phyloP scores from a whole-genome alignment of 306 rosid genomes.

The Acacia confusa region DNA sequence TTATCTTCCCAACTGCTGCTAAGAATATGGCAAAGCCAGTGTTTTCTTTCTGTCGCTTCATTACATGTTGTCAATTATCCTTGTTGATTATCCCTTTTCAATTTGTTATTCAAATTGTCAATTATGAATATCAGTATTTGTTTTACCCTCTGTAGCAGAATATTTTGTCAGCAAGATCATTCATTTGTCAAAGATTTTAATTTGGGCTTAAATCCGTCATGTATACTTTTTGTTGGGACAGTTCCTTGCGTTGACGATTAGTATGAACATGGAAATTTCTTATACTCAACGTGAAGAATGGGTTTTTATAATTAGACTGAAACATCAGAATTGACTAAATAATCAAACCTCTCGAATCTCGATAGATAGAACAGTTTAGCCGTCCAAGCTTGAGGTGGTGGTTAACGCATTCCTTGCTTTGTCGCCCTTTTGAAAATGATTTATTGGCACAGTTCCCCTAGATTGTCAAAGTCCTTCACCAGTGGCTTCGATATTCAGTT shows the following conservation, averaged over 20 bases:
- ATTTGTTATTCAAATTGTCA: background rate
- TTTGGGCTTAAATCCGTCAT: background rate
- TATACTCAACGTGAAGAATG: background rate
- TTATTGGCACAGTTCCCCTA: background rate
- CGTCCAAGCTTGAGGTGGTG: background rate
- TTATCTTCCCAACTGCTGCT: background rate
- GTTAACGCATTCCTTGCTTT: background rate
- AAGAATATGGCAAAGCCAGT: background rate
- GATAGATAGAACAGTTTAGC: background rate
- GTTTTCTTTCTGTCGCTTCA: background rate
- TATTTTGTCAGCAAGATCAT: background rate
- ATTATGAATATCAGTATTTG: background rate
- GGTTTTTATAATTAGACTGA: background rate
- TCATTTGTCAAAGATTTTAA: background rate
- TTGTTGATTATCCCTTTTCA: conserved; percentile 6
- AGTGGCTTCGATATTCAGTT: background rate
- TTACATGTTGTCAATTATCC: conserved; percentile 9
- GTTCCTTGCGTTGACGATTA: background rate
- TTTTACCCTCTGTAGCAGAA: background rate
- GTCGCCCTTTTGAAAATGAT: background rate
- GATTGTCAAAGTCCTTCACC: background rate
- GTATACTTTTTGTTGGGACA: background rate
- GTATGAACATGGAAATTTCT: background rate
- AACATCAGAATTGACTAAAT: background rate
- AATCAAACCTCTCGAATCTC: background rate